Evolutionary conservation across 2,329 filamentous ascomycete genomes (phyloP).

Genomic region (Didymella pinodella): DNA sequence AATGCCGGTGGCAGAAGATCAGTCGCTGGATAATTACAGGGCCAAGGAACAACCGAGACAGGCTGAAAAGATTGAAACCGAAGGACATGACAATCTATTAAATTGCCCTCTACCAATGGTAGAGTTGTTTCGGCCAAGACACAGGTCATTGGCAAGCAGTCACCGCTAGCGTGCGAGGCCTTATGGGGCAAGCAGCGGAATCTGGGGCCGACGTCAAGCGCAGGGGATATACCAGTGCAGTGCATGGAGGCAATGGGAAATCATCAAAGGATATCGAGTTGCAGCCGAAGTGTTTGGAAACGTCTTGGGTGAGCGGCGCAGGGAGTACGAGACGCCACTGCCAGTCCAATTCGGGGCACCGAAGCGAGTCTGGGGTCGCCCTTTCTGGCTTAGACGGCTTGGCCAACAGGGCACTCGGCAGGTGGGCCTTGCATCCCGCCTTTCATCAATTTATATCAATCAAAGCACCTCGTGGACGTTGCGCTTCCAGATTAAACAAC

Average conservation of each 20-base stretch:
- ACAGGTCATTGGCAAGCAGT: constrained; percentile 29
- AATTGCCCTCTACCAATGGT: constrained; percentile 37
- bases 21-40: constrained; percentile 33
- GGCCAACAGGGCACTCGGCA: constrained; percentile 32
- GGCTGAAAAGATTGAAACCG: constrained; percentile 21
- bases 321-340: constrained; percentile 14
- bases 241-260: constrained; percentile 17
- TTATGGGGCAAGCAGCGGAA: constrained; percentile 28
- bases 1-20: constrained; percentile 43
- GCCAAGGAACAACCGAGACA: constrained; percentile 22
- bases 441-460: constrained; percentile 51
- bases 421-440: constrained; percentile 40
- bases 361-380: constrained; percentile 37
- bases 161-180: constrained; percentile 31
- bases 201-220: constrained; percentile 12
- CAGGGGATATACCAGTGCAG: constrained; percentile 18
- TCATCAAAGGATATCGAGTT: constrained; percentile 33
- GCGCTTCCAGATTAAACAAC: constrained; percentile 42
- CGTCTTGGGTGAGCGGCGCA: constrained; percentile 26
- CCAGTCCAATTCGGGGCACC: constrained; percentile 26
- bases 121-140: constrained; percentile 36
- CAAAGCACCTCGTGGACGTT: constrained; percentile 31
- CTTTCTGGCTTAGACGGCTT: constrained; percentile 25
- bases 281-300: constrained; percentile 31
- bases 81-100: constrained; percentile 43